phyloP scores from a whole-genome alignment of 2,329 filamentous ascomycete genomes.

The Neopestalotiopsis sp. region DNA sequence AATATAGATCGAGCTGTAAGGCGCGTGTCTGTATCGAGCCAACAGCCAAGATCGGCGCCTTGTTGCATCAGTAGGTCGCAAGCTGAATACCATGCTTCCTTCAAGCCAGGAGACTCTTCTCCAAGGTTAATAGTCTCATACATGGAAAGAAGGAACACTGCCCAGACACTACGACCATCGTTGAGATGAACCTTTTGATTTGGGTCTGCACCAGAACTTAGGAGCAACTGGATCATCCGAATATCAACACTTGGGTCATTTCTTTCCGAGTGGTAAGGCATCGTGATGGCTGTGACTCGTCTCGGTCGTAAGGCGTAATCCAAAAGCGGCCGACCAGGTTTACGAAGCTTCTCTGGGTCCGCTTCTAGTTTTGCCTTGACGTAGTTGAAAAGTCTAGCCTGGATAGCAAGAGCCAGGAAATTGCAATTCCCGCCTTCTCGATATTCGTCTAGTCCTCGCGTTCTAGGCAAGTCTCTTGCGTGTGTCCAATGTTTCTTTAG shows the following conservation, averaged over 20 bases:
- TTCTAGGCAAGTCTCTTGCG: background rate
- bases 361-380: background rate
- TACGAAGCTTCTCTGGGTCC: background rate
- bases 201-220: background rate
- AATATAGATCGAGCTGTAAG: background rate
- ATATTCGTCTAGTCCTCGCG: background rate
- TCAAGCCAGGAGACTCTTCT: background rate
- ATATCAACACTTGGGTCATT: background rate
- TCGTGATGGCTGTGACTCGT: background rate
- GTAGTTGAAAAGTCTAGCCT: background rate
- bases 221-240: background rate
- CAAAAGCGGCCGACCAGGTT: background rate
- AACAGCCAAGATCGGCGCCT: background rate
- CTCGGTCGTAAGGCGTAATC: background rate
- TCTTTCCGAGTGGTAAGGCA: background rate
- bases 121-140: background rate
- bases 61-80: background rate
- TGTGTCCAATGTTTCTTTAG: background rate
- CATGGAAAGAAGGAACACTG: background rate
- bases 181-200: background rate
- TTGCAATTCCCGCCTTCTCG: background rate
- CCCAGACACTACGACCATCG: background rate
- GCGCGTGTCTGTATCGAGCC: background rate
- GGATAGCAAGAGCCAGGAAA: background rate
- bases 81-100: background rate